Conservation (phyloP, 1,139 yeast species). For the Nakaseomyces nivariensis region DNA sequence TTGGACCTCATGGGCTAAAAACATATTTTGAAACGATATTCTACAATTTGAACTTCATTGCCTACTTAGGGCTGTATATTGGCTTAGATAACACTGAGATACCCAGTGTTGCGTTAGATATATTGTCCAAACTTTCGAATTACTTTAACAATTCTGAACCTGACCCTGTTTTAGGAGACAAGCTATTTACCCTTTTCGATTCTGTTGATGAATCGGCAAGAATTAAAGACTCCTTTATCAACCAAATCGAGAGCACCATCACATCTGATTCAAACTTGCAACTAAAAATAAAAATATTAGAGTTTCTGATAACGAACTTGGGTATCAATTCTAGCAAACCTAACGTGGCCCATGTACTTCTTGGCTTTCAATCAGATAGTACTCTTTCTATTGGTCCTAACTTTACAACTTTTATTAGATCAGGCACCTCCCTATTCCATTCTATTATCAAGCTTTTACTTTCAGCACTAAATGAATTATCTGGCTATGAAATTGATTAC, state of each 20-base stretch:
- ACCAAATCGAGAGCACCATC: slow-evolving; percentile 49
- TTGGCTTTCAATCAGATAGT: slow-evolving; percentile 54
- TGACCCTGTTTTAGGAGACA: slow-evolving; percentile 37
- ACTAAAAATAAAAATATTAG: slow-evolving; percentile 49
- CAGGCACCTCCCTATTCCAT: slow-evolving; percentile 46
- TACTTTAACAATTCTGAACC: slow-evolving; percentile 25
- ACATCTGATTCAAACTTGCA: slow-evolving; percentile 31
- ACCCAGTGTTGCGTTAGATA: slow-evolving; percentile 43
- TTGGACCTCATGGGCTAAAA: slow-evolving; percentile 53
- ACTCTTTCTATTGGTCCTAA: slow-evolving; percentile 36
- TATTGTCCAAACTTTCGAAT: slow-evolving; percentile 43
- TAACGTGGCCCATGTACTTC: slow-evolving; percentile 59
- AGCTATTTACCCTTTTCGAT: slow-evolving; percentile 63
- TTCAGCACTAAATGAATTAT: slow-evolving; percentile 37
- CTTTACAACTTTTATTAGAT: slow-evolving; percentile 39
- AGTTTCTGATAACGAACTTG: slow-evolving; percentile 47
- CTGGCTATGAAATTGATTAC: slow-evolving; percentile 38
- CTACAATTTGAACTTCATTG: slow-evolving; percentile 57
- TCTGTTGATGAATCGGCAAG: slow-evolving; percentile 61
- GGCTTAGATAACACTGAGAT: slow-evolving; percentile 44
- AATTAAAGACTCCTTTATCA: slow-evolving; percentile 63
- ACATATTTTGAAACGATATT: slow-evolving; percentile 64
- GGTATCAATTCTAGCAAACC: slow-evolving; percentile 32
- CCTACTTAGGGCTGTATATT: slow-evolving; percentile 58
- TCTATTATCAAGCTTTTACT: slow-evolving; percentile 43